phyloP scores from a whole-genome alignment of 2,329 filamentous ascomycete genomes.

The Fusarium virguliforme region DNA sequence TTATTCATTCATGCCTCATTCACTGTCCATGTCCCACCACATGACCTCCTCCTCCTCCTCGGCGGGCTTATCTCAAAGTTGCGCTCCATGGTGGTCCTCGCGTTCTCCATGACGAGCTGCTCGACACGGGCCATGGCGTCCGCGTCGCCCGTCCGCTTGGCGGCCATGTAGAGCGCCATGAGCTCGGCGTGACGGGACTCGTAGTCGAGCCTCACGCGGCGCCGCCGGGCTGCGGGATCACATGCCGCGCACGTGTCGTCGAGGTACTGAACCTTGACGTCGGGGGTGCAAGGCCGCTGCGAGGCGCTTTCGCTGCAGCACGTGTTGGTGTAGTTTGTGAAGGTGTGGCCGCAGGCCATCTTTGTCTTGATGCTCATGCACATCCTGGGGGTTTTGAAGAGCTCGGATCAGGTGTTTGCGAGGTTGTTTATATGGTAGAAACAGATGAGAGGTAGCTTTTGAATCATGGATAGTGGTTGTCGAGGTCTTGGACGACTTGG shows the following conservation, averaged over 20 bases:
- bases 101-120: constrained; percentile 44
- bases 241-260: constrained; percentile 59
- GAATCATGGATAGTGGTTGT: constrained; percentile 8
- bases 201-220: constrained; percentile 47
- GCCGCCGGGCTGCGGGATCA: constrained; percentile 53
- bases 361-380: constrained; percentile 48
- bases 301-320: constrained; percentile 24
- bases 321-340: constrained; percentile 35
- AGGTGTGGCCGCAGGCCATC: constrained; percentile 51
- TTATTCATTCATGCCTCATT: constrained; percentile 12
- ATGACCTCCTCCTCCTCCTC: constrained; percentile 44
- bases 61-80: constrained; percentile 48
- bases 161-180: constrained; percentile 49
- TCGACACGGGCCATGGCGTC: constrained; percentile 47
- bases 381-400: constrained; percentile 33
- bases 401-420: background rate
- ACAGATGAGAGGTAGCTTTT: background rate
- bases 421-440: background rate
- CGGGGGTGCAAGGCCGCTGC: constrained; percentile 28
- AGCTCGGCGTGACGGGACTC: constrained; percentile 50
- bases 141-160: constrained; percentile 47
- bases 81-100: constrained; percentile 36
- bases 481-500: constrained; percentile 4
- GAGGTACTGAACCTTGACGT: constrained; percentile 45
- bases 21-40: constrained; percentile 40